Conservation (phyloP, 495 filamentous ascomycete species). For the Extremus antarcticus region DNA sequence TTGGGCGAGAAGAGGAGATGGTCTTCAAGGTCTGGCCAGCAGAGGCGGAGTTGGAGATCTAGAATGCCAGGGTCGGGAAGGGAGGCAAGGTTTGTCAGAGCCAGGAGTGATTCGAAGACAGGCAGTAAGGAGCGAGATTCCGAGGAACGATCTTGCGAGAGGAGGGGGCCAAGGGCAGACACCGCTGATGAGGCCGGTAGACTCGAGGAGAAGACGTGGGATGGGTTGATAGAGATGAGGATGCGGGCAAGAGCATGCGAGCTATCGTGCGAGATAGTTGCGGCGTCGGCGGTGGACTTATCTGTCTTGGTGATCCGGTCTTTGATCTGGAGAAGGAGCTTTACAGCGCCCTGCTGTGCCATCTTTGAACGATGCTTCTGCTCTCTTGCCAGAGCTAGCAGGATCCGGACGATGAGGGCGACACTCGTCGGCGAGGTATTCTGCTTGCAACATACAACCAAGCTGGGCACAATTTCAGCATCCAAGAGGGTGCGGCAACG, state of each 20-base stretch:
- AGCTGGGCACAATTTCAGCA: conserved; percentile 58
- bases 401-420: conserved; percentile 57
- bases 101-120: conserved; percentile 79
- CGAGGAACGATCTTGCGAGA: conserved; percentile 46
- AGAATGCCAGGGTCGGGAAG: conserved; percentile 39
- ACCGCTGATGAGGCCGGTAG: conserved; percentile 66
- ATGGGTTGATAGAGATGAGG: conserved; percentile 77
- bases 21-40: conserved; percentile 57
- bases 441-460: conserved; percentile 60
- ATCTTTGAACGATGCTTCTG: conserved; percentile 62
- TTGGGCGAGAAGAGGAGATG: conserved; percentile 72
- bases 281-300: conserved; percentile 32
- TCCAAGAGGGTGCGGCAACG: conserved; percentile 71
- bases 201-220: conserved; percentile 71
- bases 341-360: conserved; percentile 84
- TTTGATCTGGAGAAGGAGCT: conserved; percentile 61
- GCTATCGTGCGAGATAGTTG: conserved; percentile 46
- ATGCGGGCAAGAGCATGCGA: conserved; percentile 87
- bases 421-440: conserved; percentile 50
- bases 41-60: conserved; percentile 51
- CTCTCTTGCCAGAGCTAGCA: conserved; percentile 62
- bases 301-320: conserved; percentile 28
- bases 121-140: conserved; percentile 71
- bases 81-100: conserved; percentile 86
- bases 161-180: conserved; percentile 62